Evolutionary conservation across 139 green algal species (phyloP).

Genomic region (Chlamydomonas sp.): DNA sequence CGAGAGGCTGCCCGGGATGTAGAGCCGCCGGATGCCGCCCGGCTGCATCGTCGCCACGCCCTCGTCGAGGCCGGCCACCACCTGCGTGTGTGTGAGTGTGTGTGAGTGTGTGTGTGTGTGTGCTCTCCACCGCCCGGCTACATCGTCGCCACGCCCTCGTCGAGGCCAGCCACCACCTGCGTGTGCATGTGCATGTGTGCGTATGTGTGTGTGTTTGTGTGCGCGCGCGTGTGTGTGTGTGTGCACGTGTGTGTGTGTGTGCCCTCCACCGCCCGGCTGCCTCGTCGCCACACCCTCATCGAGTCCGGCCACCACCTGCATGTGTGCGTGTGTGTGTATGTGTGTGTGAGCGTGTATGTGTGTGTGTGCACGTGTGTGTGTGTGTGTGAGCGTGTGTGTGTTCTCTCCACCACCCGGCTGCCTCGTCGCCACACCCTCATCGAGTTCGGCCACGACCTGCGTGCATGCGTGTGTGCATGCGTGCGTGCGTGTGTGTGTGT

Average conservation of each 20-base stretch:
- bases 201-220: no score
- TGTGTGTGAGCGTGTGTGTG: no score
- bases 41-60: conserved; percentile 79
- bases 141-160: no score
- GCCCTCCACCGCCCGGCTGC: background rate
- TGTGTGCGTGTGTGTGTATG: conserved; percentile 1
- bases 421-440: background rate
- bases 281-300: no score
- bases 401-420: no score
- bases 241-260: background rate
- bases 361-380: background rate
- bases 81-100: background rate
- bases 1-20: conserved; percentile 84
- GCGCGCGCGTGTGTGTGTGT: no score
- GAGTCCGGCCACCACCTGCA: background rate
- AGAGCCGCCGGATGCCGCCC: conserved; percentile 79
- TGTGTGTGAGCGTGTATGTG: background rate
- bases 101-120: conserved; percentile 14
- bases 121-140: background rate
- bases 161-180: no score
- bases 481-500: no score
- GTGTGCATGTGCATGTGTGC: no score
- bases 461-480: no score
- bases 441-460: no score
- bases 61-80: conserved; percentile 78